Evolutionary conservation across 495 filamentous ascomycete species (phyloP), one percentile per base, ranked within the genome.

Genomic region (Lentithecium fluviatile): DNA sequence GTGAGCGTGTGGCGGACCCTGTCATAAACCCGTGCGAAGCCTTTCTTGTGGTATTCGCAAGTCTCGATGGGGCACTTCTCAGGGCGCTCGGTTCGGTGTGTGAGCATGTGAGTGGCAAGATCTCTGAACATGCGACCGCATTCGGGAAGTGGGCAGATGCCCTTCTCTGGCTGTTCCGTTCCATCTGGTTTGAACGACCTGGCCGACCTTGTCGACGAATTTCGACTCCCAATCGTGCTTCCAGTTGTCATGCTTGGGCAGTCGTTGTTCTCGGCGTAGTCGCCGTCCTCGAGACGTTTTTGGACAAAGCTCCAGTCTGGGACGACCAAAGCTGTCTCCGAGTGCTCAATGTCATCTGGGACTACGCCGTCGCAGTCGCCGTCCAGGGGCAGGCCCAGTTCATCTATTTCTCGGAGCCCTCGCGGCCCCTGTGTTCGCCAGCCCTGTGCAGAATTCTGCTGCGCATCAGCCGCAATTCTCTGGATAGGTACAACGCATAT

Each of bases 41-140:
- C 56, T 24, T 61, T 60, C 12, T 23, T 32, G 45, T 64, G 55
- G 24, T 64, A 68, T 25, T 64, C 60, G 52, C 65, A 65, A 6
- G 52, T 60, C 20, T 45, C 12, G 6, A 68, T 40, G 2, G 60
- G 65, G 38, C 65, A 68, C 42, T 68, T 64, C 20, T 60, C 60
- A 6, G 56, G 61, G 5, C 60, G 47, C 13, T 54, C 46, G 32
- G 10, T 43, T 34, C 55, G 52, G 42, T 58, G 46, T 8, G 34
- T 49, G 15, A 62, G 37, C 52, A 62, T 45, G 37, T 66, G 52
- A 37, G 42, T 20, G 21, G 54, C 46, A 6, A 57, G 25, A 29
- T 66, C 58, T 24, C 37, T 32, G 45, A 62, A 60, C 5, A 20
- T 25, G 13, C 29, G 19, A 25, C 47, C 10, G 48, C 49, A 65